These are phyloP conservation scores for Lactarius indigo DNA, from an alignment of 768 basidiomycete species.

Conservation along the genomic window DNA sequence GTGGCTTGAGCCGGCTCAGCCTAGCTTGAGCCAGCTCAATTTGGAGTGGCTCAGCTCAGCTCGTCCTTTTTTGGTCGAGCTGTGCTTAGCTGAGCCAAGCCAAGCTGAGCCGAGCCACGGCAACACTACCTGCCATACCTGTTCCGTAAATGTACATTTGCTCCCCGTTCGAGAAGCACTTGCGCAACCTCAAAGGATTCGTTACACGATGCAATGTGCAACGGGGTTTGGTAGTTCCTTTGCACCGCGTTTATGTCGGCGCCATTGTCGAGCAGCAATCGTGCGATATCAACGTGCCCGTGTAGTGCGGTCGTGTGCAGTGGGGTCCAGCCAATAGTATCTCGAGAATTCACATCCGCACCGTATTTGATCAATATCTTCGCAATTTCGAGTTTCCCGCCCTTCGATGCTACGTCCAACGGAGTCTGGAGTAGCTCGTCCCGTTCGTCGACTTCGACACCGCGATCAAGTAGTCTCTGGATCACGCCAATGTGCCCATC, in stretches of 20 bases:
- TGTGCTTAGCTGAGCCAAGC: no score
- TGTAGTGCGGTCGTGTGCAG: not conserved
- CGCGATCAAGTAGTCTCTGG: not conserved
- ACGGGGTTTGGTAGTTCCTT: not conserved
- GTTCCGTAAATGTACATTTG: not conserved
- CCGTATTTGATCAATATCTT: not conserved
- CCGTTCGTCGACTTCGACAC: not conserved
- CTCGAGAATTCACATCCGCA: not conserved
- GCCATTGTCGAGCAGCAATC: not conserved
- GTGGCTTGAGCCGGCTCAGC: no score
- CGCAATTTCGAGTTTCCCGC: not conserved
- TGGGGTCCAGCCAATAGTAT: not conserved
- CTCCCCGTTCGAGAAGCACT: not conserved
- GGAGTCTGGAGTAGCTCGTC: not conserved
- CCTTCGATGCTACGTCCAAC: not conserved
- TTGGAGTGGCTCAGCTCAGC: no score
- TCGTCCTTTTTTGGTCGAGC: no score
- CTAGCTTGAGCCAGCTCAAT: no score
- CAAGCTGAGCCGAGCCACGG: no score
- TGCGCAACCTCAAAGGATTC: not conserved
- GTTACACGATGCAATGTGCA: not conserved
- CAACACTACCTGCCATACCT: no score
- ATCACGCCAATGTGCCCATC: not conserved
- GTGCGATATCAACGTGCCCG: not conserved
- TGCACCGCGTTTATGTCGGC: not conserved